phyloP scores from a whole-genome alignment of 495 filamentous ascomycete genomes.

The Evernia prunastri region DNA sequence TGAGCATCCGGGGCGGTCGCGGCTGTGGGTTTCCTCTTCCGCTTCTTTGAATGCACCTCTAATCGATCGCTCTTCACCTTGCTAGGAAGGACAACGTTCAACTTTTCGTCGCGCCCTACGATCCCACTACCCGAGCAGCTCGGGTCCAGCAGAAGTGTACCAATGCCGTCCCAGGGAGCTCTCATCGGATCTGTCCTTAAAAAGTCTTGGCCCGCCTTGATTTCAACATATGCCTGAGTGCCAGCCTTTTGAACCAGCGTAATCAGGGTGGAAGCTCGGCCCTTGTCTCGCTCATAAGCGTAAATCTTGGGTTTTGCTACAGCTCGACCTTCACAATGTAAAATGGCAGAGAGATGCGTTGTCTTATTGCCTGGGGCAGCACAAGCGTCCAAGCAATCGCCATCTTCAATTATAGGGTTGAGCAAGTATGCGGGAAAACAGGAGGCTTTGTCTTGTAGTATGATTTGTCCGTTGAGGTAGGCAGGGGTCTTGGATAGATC shows the following conservation, averaged over 20 bases:
- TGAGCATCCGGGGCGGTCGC: background rate
- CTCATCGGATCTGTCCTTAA: conserved; percentile 60
- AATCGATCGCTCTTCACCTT: conserved; percentile 12
- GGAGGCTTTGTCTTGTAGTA: conserved; percentile 92
- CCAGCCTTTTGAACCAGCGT: conserved; percentile 79
- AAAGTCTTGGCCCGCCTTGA: conserved; percentile 73
- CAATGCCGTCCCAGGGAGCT: conserved; percentile 49
- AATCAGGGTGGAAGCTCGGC: conserved; percentile 61
- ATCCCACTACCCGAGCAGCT: conserved; percentile 95
- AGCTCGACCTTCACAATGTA: conserved; percentile 35
- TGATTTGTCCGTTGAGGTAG: conserved; percentile 69
- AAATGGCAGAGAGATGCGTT: conserved; percentile 78
- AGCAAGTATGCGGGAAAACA: conserved; percentile 90
- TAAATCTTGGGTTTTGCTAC: conserved; percentile 40
- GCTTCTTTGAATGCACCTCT: conserved; percentile 29
- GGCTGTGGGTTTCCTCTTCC: conserved; percentile 29
- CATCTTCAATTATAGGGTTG: conserved; percentile 51
- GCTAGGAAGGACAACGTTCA: conserved; percentile 20
- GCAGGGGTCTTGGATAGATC: conserved; percentile 64
- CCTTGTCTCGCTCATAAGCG: conserved; percentile 64
- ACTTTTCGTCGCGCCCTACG: conserved; percentile 69
- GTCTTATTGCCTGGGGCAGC: conserved; percentile 97
- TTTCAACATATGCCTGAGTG: conserved; percentile 52
- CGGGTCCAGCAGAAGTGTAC: conserved; percentile 77
- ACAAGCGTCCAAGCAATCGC: conserved; percentile 80